phyloP scores from a whole-genome alignment of 192 early-diverging fungal species.

The Geranomyces michiganensis region DNA sequence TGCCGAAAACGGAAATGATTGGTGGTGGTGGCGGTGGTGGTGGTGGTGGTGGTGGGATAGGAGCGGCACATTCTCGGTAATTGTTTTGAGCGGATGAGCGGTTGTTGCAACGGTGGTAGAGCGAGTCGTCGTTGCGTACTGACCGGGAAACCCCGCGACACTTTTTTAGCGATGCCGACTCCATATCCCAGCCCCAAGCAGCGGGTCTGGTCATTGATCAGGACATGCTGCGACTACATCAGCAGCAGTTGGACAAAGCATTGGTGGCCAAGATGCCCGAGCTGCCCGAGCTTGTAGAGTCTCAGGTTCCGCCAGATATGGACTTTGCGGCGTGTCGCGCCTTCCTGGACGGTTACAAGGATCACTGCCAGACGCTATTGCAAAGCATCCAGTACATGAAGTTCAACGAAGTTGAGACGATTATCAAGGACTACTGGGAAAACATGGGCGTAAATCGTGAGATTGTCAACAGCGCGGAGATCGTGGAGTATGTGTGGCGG shows the following conservation, averaged over 20 bases:
- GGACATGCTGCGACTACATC: slow-evolving; percentile 27
- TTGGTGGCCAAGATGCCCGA: slow-evolving; percentile 35
- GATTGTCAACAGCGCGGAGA: slow-evolving; percentile 32
- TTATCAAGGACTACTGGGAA: slow-evolving; percentile 33
- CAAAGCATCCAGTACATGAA: slow-evolving; percentile 37
- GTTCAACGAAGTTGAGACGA: slow-evolving; percentile 35
- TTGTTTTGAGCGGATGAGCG: neutral
- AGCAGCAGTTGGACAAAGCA: slow-evolving; percentile 34
- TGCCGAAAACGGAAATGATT: slow-evolving; percentile 14
- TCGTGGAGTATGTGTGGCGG: slow-evolving; percentile 52
- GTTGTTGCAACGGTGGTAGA: neutral
- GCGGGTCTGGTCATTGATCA: slow-evolving; percentile 23
- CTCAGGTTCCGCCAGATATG: slow-evolving; percentile 21
- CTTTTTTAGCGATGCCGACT: neutral
- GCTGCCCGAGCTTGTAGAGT: slow-evolving; percentile 24
- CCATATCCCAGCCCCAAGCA: neutral
- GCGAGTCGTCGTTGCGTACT: neutral
- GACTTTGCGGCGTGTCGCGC: neutral
- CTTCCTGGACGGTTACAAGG: slow-evolving; percentile 33
- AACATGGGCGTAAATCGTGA: slow-evolving; percentile 17
- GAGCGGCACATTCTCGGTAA: slow-evolving; percentile 3
- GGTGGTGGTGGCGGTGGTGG: too few relatives aligned
- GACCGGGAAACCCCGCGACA: neutral
- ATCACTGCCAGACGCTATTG: slow-evolving; percentile 33
- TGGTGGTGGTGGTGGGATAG: too few relatives aligned